phyloP scores from a whole-genome alignment of 2,329 filamentous ascomycete species.

The Coniochaeta hoffmannii region DNA sequence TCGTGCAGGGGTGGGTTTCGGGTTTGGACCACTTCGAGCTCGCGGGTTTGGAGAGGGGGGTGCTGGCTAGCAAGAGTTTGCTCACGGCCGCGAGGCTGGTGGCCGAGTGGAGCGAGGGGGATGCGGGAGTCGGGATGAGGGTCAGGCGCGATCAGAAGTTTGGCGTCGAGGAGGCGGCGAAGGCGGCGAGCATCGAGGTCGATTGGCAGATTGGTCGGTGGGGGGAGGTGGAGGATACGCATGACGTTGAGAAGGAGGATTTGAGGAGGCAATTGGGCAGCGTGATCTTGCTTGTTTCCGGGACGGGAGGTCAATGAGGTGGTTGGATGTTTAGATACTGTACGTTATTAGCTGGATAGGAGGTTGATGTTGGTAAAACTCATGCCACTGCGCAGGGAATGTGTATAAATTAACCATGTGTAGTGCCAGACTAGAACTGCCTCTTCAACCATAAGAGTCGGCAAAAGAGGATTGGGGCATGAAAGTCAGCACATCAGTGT shows the following conservation, averaged over 20 bases:
- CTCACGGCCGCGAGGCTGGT: slow-evolving; percentile 70
- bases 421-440: neutral
- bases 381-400: too few species aligned
- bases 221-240: slow-evolving; percentile 97
- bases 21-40: slow-evolving; percentile 72
- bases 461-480: too few species aligned
- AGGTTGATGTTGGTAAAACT: too few species aligned
- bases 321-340: neutral
- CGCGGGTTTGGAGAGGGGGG: slow-evolving; percentile 76
- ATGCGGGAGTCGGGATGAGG: slow-evolving; percentile 39
- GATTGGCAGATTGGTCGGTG: slow-evolving; percentile 84
- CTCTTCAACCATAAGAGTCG: too few species aligned
- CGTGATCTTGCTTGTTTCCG: slow-evolving; percentile 72
- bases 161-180: slow-evolving; percentile 75
- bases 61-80: slow-evolving; percentile 81
- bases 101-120: slow-evolving; percentile 79
- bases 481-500: neutral
- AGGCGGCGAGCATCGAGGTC: slow-evolving; percentile 75
- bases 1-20: slow-evolving; percentile 70
- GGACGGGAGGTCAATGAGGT: slow-evolving; percentile 26
- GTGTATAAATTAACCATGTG: too few species aligned
- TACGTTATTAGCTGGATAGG: neutral
- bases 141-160: slow-evolving; percentile 40
- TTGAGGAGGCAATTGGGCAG: slow-evolving; percentile 81
- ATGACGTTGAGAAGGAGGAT: slow-evolving; percentile 93